Evolutionary conservation across 164 flowering plant genomes (phyloP).

Genomic region (Vitis vinifera): DNA sequence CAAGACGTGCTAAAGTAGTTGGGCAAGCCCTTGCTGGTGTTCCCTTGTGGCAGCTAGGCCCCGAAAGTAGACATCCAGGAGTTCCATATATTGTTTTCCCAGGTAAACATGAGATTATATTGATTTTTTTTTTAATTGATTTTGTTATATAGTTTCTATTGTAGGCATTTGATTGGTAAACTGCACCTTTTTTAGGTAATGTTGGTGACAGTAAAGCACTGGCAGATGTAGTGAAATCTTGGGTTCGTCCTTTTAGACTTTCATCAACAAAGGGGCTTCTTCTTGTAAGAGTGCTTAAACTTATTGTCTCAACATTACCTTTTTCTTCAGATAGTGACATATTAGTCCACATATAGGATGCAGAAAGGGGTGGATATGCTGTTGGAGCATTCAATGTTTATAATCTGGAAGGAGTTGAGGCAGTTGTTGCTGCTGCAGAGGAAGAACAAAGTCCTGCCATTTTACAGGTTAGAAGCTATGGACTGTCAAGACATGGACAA

Average conservation of each 20-base stretch:
- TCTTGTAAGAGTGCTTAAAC: conserved; percentile 50
- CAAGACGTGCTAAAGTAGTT: conserved; percentile 74
- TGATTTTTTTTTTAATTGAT: neutral
- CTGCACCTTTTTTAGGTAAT: conserved; percentile 54
- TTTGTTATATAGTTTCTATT: neutral
- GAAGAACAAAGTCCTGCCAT: conserved; percentile 93
- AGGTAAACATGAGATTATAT: conserved; percentile 42
- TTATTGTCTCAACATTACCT: neutral
- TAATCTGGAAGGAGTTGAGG: conserved; percentile 93
- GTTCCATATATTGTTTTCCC: conserved; percentile 98
- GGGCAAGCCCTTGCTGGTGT: conserved; percentile 99
- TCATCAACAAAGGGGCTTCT: conserved; percentile 83
- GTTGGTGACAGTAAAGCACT: conserved; percentile 86
- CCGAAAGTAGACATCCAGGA: conserved; percentile 94
- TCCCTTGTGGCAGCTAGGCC: conserved; percentile 96
- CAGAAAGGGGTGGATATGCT: conserved; percentile 89
- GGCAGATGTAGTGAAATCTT: conserved; percentile 79
- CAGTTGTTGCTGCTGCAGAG: conserved; percentile 99
- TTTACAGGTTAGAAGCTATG: conserved; percentile 69
- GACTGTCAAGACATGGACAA: neutral
- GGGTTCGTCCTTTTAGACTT: conserved; percentile 67
- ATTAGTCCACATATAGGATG: conserved; percentile 52
- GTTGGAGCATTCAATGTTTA: conserved; percentile 98
- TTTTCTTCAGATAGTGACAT: conserved; percentile 14
- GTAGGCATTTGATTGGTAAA: neutral